A percentile compares a stretch with the other conserved stretches of the same genome.
phyloP scores from a whole-genome alignment of 345 rosid genomes.

The Aethionema arabicum region DNA sequence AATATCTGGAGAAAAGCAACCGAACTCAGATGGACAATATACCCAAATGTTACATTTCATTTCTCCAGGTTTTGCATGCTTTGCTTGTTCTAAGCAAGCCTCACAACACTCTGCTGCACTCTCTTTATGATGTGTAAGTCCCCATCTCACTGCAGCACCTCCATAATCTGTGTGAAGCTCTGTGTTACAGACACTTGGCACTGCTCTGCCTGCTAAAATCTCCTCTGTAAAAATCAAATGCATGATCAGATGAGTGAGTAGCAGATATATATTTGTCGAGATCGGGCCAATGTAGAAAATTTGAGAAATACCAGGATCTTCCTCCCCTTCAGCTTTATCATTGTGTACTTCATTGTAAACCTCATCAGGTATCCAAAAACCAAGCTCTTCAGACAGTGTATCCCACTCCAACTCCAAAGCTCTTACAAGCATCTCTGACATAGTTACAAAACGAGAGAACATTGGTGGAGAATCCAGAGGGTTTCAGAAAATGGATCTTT shows the following conservation, averaged over 20 bases:
- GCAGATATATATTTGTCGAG: not conserved
- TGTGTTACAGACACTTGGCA: slow-evolving; percentile 69
- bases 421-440: slow-evolving; percentile 60
- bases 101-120: slow-evolving; percentile 99
- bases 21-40: slow-evolving; percentile 82
- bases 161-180: slow-evolving; percentile 92
- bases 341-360: slow-evolving; percentile 64
- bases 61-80: slow-evolving; percentile 72
- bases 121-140: slow-evolving; percentile 89
- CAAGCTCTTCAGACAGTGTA: slow-evolving; percentile 74
- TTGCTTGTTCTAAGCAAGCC: slow-evolving; percentile 92
- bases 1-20: slow-evolving; percentile 88
- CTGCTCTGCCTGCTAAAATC: slow-evolving; percentile 83
- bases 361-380: slow-evolving; percentile 85
- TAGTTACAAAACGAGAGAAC: not conserved
- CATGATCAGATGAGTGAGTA: slow-evolving; percentile 18
- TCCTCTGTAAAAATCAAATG: slow-evolving; percentile 48
- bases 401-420: slow-evolving; percentile 83
- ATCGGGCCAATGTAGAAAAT: not conserved
- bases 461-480: not conserved
- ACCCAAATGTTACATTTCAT: slow-evolving; percentile 95
- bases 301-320: slow-evolving; percentile 61
- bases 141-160: slow-evolving; percentile 96
- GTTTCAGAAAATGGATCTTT: slow-evolving; percentile 1
- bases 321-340: slow-evolving; percentile 84